A percentile compares a stretch with the other conserved stretches of the same genome.
Conservation (phyloP, 768 basidiomycete genomes). For the Tylopilus plumbeoviolaceoides region DNA sequence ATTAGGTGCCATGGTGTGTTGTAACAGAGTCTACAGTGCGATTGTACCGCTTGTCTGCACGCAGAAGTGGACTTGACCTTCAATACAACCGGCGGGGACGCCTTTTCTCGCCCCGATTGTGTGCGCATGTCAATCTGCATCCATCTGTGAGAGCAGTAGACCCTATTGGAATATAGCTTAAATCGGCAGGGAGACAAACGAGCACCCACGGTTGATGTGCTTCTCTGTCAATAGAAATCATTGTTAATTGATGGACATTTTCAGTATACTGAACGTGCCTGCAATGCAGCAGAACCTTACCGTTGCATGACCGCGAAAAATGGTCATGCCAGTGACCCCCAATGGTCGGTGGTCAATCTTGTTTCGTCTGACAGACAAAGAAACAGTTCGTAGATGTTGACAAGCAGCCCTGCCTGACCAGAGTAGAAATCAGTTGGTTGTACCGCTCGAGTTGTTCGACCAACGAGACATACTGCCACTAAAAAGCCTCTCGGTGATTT, state of each 20-base stretch:
- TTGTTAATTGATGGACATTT: constrained; percentile 1
- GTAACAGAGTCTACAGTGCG: too few relatives aligned
- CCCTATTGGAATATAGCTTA: constrained; percentile 8
- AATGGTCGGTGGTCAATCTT: constrained; percentile 9
- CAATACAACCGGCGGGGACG: neutral
- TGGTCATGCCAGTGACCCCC: neutral
- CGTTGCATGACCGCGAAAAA: neutral
- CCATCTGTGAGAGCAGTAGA: constrained; percentile 9
- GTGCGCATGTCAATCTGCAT: neutral
- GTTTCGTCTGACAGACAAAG: neutral
- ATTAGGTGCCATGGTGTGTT: too few relatives aligned
- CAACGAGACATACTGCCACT: neutral
- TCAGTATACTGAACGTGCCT: constrained; percentile 1
- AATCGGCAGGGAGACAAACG: constrained; percentile 12
- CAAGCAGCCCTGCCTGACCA: neutral
- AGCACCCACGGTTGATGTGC: constrained; percentile 2
- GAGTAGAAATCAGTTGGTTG: constrained; percentile 3
- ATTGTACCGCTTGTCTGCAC: too few relatives aligned
- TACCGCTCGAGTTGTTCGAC: neutral
- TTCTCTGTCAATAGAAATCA: neutral
- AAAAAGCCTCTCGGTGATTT: neutral
- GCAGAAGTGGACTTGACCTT: neutral
- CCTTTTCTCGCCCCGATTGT: neutral
- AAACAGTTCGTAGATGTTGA: neutral
- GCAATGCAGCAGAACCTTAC: constrained; percentile 1